Evolutionary conservation across 192 early-diverging fungal species (phyloP).

Genomic region (Coemansia sp.): DNA sequence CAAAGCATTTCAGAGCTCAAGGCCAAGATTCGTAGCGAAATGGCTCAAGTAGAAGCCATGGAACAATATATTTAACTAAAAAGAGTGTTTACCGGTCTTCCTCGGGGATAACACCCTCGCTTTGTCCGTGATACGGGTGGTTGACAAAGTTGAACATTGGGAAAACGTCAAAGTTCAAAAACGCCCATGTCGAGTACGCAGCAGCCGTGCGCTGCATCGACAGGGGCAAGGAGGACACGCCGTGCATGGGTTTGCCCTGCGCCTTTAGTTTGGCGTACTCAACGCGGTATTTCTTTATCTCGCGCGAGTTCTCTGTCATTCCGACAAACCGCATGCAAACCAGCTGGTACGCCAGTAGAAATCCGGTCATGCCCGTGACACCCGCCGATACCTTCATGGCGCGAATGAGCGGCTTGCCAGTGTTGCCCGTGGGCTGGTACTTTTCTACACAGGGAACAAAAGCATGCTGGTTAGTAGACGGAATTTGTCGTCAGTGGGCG

Average conservation of each 20-base stretch:
- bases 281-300: constrained; percentile 64
- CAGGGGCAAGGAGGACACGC: constrained; percentile 56
- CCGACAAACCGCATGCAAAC: constrained; percentile 84
- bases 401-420: constrained; percentile 44
- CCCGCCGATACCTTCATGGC: constrained; percentile 57
- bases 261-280: constrained; percentile 64
- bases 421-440: constrained; percentile 57
- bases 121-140: constrained; percentile 69
- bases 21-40: constrained; percentile 46
- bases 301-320: constrained; percentile 79
- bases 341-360: constrained; percentile 73
- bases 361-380: constrained; percentile 65
- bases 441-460: constrained; percentile 19
- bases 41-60: constrained; percentile 48
- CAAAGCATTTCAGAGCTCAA: constrained; percentile 44
- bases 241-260: constrained; percentile 69
- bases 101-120: constrained; percentile 48
- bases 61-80: constrained; percentile 36
- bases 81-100: constrained; percentile 21
- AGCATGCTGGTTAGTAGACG: background rate
- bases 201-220: constrained; percentile 62
- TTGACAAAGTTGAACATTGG: constrained; percentile 79
- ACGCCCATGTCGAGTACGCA: constrained; percentile 64
- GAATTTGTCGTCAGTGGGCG: background rate
- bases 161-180: constrained; percentile 63